phyloP scores from a whole-genome alignment of 139 green algal genomes.

The Medakamo hakoo region DNA sequence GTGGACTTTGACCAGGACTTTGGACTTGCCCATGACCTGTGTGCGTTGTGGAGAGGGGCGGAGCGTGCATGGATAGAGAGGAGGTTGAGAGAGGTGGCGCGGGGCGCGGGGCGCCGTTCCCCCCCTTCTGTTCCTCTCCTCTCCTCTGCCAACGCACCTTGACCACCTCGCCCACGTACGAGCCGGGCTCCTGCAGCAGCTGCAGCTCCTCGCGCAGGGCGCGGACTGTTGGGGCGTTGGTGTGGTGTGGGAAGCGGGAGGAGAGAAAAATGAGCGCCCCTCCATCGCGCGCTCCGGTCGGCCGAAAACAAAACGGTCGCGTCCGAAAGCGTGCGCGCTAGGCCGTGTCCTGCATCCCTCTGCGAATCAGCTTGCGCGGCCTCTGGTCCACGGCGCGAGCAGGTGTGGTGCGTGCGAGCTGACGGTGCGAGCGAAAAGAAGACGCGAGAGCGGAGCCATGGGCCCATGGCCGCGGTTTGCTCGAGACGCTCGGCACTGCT shows the following conservation, averaged over 20 bases:
- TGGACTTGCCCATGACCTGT: constrained; percentile 97
- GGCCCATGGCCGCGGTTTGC: too few species aligned
- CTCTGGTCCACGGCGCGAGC: too few species aligned
- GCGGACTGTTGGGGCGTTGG: constrained; percentile 56
- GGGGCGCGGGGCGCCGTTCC: too few species aligned
- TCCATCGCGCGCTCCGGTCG: not conserved
- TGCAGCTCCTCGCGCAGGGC: constrained; percentile 91
- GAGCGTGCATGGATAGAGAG: not conserved
- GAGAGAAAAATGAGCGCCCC: not conserved
- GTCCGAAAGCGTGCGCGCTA: not conserved
- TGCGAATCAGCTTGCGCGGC: not conserved
- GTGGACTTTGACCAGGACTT: constrained; percentile 98
- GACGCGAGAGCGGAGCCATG: too few species aligned
- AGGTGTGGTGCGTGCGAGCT: too few species aligned
- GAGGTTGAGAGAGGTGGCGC: not conserved
- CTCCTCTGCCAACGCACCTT: constrained; percentile 49
- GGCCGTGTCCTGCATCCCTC: not conserved
- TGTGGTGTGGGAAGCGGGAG: not conserved
- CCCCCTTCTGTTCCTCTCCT: not conserved
- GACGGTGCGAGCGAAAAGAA: not conserved
- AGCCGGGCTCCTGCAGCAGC: constrained; percentile 94
- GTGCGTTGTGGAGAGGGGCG: not conserved
- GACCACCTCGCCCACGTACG: constrained; percentile 97
- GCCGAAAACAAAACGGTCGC: not conserved
- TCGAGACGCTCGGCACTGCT: too few species aligned